phyloP scores from a whole-genome alignment of 2,329 filamentous ascomycete genomes.

The Botrytis elliptica region DNA sequence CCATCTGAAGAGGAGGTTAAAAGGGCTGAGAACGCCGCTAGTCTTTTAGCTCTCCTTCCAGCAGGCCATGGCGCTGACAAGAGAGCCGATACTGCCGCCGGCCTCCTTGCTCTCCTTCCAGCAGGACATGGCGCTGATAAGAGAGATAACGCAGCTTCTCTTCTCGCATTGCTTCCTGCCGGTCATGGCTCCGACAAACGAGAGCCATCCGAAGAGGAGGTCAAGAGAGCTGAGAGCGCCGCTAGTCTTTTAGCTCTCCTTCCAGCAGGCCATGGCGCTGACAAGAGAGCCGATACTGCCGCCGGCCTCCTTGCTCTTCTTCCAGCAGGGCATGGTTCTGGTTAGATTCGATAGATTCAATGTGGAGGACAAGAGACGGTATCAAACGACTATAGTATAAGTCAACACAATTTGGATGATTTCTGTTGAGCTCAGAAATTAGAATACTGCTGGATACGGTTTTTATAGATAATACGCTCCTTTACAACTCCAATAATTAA shows the following conservation, averaged over 20 bases:
- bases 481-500: neutral
- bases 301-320: neutral
- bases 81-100: neutral
- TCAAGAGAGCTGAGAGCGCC: neutral
- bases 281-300: neutral
- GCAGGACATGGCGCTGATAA: neutral
- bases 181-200: neutral
- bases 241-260: neutral
- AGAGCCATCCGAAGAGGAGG: neutral
- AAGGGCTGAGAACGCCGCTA: neutral
- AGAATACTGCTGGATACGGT: constrained; percentile 1
- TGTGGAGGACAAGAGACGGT: neutral
- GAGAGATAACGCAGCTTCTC: neutral
- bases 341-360: neutral
- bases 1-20: constrained; percentile 6
- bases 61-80: neutral
- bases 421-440: constrained; percentile 1
- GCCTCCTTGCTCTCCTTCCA: neutral
- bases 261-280: neutral
- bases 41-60: neutral
- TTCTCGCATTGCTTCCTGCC: neutral
- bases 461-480: constrained; percentile 10
- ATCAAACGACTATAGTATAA: neutral
- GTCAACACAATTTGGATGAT: neutral
- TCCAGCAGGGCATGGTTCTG: neutral